phyloP scores from a whole-genome alignment of 805 yeast genomes.

The Candida xiaguanensis region DNA sequence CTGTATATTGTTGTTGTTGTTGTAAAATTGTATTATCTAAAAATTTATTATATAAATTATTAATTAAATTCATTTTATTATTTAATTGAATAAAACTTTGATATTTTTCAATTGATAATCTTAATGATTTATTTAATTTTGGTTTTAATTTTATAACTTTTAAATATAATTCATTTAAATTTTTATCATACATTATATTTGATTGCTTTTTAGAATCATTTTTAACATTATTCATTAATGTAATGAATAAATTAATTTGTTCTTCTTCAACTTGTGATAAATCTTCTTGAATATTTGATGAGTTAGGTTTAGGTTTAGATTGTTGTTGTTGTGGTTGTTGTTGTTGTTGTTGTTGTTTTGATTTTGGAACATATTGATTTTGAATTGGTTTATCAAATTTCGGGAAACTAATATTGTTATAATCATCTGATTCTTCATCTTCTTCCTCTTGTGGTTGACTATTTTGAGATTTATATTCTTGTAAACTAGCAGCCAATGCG shows the following conservation, averaged over 20 bases:
- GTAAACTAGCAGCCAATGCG: constrained; percentile 88
- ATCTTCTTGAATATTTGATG: constrained; percentile 25
- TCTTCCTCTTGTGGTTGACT: constrained; percentile 11
- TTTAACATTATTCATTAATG: constrained; percentile 54
- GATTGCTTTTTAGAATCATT: constrained; percentile 42
- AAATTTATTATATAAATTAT: constrained; percentile 70
- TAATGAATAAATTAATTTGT: constrained; percentile 62
- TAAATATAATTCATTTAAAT: constrained; percentile 54
- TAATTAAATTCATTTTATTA: constrained; percentile 71
- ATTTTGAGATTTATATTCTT: constrained; percentile 52
- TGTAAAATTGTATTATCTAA: constrained; percentile 41
- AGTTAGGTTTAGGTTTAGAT: constrained; percentile 10
- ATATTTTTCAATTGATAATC: constrained; percentile 56
- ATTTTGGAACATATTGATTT: constrained; percentile 1
- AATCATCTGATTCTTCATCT: constrained; percentile 24
- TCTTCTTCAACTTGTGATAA: constrained; percentile 65
- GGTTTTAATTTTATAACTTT: constrained; percentile 64
- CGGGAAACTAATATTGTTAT: constrained; percentile 26
- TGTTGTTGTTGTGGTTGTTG: constrained; percentile 9
- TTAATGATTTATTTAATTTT: constrained; percentile 58
- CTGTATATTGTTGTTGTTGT: constrained; percentile 1
- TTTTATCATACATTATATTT: constrained; percentile 41
- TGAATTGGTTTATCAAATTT: constrained; percentile 8
- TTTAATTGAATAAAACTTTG: constrained; percentile 70
- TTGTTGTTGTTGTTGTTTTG: constrained; percentile 9